Evolutionary conservation across 371 early-diverging fungal species (phyloP).

Genomic region (Lichtheimia hyalospora): DNA sequence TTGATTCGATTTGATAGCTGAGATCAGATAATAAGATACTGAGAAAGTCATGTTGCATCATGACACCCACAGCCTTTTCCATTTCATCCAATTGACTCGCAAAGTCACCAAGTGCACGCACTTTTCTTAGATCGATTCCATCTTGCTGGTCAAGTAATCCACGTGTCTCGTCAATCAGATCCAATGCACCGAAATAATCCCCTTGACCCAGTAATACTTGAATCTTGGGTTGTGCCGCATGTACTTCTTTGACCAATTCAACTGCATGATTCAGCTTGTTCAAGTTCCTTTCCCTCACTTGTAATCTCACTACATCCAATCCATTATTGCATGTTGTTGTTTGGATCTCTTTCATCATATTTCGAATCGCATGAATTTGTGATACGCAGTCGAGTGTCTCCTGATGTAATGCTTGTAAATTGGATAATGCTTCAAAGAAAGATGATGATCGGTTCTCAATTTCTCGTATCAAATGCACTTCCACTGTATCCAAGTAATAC

Average conservation of each 20-base stretch:
- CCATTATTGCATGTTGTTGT: constrained; percentile 72
- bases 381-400: constrained; percentile 85
- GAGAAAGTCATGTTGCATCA: constrained; percentile 77
- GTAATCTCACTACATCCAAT: constrained; percentile 77
- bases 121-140: constrained; percentile 56
- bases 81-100: constrained; percentile 66
- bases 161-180: constrained; percentile 79
- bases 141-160: constrained; percentile 34
- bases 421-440: constrained; percentile 91
- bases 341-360: constrained; percentile 67
- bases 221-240: constrained; percentile 77
- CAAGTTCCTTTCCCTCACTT: constrained; percentile 73
- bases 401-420: constrained; percentile 85
- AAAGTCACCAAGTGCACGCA: constrained; percentile 62
- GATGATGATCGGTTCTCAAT: constrained; percentile 87
- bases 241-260: constrained; percentile 68
- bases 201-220: constrained; percentile 75
- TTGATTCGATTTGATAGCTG: constrained; percentile 31
- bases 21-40: constrained; percentile 63
- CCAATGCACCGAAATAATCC: constrained; percentile 85
- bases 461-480: constrained; percentile 87
- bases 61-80: constrained; percentile 62
- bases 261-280: constrained; percentile 65
- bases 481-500: constrained; percentile 88
- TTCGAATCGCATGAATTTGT: constrained; percentile 77